Evolutionary conservation across 192 early-diverging fungal species (phyloP).

Genomic region (Backusella morwellensis): DNA sequence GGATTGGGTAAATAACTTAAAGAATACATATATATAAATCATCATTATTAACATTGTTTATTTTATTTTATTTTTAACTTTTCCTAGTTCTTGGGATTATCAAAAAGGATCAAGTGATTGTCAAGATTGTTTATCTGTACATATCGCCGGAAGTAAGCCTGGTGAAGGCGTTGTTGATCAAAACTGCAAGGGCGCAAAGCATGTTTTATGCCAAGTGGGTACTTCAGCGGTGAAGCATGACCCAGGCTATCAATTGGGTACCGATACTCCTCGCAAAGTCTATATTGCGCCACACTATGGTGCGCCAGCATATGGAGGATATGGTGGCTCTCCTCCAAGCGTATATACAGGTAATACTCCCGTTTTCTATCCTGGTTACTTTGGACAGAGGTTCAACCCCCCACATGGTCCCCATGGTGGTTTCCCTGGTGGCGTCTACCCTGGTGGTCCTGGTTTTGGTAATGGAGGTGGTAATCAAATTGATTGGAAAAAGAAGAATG

Average conservation of each 20-base stretch:
- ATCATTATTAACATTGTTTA: too few species aligned
- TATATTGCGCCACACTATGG: not conserved
- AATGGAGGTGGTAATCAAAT: not conserved
- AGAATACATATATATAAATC: too few species aligned
- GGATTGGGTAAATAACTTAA: not conserved
- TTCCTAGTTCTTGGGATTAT: constrained; percentile 10
- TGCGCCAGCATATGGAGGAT: not conserved
- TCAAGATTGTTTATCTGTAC: not conserved
- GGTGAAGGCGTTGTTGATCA: not conserved
- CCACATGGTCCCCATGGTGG: not conserved
- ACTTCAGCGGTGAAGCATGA: not conserved
- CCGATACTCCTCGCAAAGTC: not conserved
- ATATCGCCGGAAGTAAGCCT: not conserved
- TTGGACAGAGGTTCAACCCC: not conserved
- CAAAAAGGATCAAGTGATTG: not conserved
- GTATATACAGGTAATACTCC: not conserved
- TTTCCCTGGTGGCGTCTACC: not conserved
- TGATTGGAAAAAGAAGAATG: not conserved
- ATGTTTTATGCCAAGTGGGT: not conserved
- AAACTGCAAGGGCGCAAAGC: not conserved
- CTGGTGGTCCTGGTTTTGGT: not conserved
- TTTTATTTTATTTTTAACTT: not conserved
- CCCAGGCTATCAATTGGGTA: not conserved
- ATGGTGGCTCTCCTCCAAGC: not conserved
- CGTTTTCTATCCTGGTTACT: not conserved